Conservation (phyloP, 2,329 filamentous ascomycete species). For the Colletotrichum paranaense region DNA sequence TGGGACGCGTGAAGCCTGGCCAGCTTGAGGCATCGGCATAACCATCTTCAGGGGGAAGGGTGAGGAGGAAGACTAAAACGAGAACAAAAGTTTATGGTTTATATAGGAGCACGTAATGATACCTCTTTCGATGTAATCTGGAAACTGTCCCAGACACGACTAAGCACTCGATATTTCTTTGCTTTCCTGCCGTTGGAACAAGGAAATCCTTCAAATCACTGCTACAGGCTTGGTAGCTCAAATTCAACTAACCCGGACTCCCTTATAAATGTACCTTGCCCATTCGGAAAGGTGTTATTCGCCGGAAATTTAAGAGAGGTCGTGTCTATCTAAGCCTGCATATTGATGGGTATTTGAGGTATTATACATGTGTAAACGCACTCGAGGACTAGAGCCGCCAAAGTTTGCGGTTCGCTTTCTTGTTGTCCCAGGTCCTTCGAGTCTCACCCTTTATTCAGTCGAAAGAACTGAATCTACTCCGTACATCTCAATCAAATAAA, state of each 20-base stretch:
- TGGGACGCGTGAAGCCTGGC: slow-evolving; percentile 79
- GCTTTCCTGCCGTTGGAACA: not conserved
- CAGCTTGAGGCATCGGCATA: slow-evolving; percentile 39
- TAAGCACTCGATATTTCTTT: not conserved
- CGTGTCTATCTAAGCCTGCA: not conserved
- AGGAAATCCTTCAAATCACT: not conserved
- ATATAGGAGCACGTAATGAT: slow-evolving; percentile 4
- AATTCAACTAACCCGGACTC: not conserved
- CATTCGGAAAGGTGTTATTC: not conserved
- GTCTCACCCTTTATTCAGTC: no score
- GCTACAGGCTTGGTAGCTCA: not conserved
- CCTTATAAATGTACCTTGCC: not conserved
- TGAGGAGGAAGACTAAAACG: not conserved
- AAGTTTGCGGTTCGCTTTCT: no score
- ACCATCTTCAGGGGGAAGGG: not conserved
- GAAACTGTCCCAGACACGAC: not conserved
- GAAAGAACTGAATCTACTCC: no score
- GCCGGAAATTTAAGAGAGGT: not conserved
- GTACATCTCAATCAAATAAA: no score
- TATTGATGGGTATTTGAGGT: no score
- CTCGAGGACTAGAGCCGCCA: no score
- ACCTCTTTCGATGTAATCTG: not conserved
- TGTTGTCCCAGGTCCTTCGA: no score
- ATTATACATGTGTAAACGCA: no score
- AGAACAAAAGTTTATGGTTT: not conserved